These are phyloP conservation scores for Mucor sp. DNA, from an alignment of 371 early-diverging fungal species.

Conservation along the genomic window DNA sequence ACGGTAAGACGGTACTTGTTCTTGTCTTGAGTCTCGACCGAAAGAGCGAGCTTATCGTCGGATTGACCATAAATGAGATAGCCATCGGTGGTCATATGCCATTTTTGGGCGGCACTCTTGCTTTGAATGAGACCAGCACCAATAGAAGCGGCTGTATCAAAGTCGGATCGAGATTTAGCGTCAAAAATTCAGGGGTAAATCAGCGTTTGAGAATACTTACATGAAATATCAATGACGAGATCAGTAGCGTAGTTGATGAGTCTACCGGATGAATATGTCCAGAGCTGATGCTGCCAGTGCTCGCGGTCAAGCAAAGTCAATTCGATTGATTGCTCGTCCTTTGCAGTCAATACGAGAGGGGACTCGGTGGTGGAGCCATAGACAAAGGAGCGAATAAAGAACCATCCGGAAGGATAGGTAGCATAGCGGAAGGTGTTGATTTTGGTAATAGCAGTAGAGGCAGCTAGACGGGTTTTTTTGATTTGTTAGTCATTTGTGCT, in stretches of 20 bases:
- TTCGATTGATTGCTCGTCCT: constrained; percentile 26
- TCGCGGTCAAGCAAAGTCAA: constrained; percentile 29
- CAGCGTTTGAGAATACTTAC: constrained; percentile 25
- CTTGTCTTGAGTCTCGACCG: constrained; percentile 13
- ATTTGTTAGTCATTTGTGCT: not conserved
- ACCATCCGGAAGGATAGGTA: constrained; percentile 46
- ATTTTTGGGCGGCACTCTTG: constrained; percentile 15
- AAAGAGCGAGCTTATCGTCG: constrained; percentile 26
- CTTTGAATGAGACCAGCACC: constrained; percentile 23
- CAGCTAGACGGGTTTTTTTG: not conserved
- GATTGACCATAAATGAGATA: constrained; percentile 26
- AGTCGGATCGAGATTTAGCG: not conserved
- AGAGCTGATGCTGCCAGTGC: constrained; percentile 51
- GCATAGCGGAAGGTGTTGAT: constrained; percentile 42
- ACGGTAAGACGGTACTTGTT: constrained; percentile 16
- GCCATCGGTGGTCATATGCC: constrained; percentile 28
- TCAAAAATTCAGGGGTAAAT: not conserved
- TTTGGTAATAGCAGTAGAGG: constrained; percentile 19
- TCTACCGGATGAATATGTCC: constrained; percentile 52
- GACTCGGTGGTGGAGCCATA: constrained; percentile 36
- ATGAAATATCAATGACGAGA: constrained; percentile 38
- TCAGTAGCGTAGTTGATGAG: constrained; percentile 55
- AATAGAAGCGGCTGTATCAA: constrained; percentile 6
- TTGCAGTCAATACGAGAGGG: constrained; percentile 42
- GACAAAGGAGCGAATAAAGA: constrained; percentile 39